phyloP scores from a whole-genome alignment of 2,329 filamentous ascomycete genomes.

The Penicillium sp. region DNA sequence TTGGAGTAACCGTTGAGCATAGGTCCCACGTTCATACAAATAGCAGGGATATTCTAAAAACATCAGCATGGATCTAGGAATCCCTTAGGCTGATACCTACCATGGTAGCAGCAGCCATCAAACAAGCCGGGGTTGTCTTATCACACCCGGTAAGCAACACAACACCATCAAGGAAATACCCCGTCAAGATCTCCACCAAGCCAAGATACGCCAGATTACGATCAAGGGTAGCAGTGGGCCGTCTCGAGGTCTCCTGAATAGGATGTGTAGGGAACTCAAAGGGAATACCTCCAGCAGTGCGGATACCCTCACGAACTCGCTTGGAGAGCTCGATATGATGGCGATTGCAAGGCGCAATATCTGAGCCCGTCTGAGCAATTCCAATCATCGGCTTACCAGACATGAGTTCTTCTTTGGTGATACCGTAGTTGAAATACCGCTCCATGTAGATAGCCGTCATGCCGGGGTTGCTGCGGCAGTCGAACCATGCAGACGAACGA shows the following conservation, averaged over 20 bases:
- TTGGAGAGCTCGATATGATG: conserved; percentile 51
- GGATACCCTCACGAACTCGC: conserved; percentile 51
- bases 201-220: conserved; percentile 49
- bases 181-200: conserved; percentile 48
- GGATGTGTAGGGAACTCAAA: conserved; percentile 54
- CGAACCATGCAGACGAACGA: conserved; percentile 47
- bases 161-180: conserved; percentile 51
- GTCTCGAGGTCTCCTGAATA: conserved; percentile 49
- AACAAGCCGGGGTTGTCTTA: conserved; percentile 51
- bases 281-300: conserved; percentile 48
- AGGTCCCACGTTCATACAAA: conserved; percentile 52
- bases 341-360: conserved; percentile 51
- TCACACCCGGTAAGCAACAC: conserved; percentile 53
- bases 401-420: conserved; percentile 49
- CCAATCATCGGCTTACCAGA: conserved; percentile 52
- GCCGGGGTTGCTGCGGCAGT: conserved; percentile 40
- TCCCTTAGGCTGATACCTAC: conserved; percentile 21
- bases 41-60: conserved; percentile 47
- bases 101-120: conserved; percentile 53
- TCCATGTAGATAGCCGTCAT: conserved; percentile 51
- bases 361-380: conserved; percentile 52
- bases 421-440: conserved; percentile 50
- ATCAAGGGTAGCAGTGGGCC: conserved; percentile 51
- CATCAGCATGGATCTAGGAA: conserved; percentile 2
- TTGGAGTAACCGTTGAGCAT: conserved; percentile 52